Base-by-base conservation (phyloP, 2,329 filamentous ascomycete genomes). In the Calcarisporium arbuscula region DNA sequence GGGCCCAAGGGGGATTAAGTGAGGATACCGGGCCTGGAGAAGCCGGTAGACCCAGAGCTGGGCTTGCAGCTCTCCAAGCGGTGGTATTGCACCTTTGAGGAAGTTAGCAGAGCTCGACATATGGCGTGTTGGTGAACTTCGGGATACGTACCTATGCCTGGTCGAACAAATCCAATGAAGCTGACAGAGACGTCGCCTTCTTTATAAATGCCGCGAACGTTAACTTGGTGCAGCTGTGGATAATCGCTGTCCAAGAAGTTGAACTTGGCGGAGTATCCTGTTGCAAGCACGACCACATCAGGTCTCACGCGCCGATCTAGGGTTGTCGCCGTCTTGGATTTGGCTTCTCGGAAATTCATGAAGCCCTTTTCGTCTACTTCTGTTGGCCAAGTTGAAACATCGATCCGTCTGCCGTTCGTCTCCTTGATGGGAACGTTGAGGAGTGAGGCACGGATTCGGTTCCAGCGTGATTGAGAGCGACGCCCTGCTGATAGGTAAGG, bases 131-230 rank as follows among this genome's bases (percentile, higher is more conserved):
- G n/a, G n/a, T n/a, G n/a, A n/a, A n/a, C n/a, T 6, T 9, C 8
- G 6, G 9, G 2, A 12, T 5, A 42, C 42, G 43, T 40, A 59
- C 62, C 63, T 22, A 67, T 56, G 9, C 58, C 52, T 4, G 66
- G 68, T 1, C 68, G 58, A 5, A 70, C 53, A 36, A 70, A 70
- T 8, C 68, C 67, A 31, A 71, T 65, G 42, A 65, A 71, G 4
- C 56, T 65, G 0, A 69, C 43, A 0, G 55, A 54, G 2, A 62
- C 51, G 21, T 66, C 57, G 4, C 50, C 51, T 4, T 47, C 35
- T 18, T 53, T 57, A 50, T 77, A 78, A 30, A 80, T 61, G 14
- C 67, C 60, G n/a, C 72, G 67, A 11, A 77, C 66, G 39, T 68
- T 64, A 15, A 64, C 54, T 30, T 74, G 65, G 30, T 64, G 52